A percentile compares a stretch with the other conserved stretches of the same genome.
Evolutionary conservation across 495 filamentous ascomycete genomes (phyloP).

Genomic region (Podospora pseudopauciseta): DNA sequence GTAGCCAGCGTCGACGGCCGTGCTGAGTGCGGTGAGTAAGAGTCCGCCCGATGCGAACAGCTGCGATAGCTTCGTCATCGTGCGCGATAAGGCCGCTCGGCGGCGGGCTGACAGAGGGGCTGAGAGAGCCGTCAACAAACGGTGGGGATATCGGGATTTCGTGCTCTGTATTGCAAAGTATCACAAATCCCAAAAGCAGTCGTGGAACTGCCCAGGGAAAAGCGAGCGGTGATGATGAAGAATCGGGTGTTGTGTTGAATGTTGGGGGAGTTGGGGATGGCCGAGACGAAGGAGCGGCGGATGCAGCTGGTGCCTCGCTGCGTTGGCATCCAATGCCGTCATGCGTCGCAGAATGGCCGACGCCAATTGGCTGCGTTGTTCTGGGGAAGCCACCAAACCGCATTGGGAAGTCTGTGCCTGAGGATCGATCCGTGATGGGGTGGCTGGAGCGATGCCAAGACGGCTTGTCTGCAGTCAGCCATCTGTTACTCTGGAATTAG

Average conservation of each 20-base stretch:
- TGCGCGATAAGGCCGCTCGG: slow-evolving; percentile 26
- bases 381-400: slow-evolving; percentile 2
- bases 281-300: background rate
- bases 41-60: slow-evolving; percentile 38
- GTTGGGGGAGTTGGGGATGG: slow-evolving; percentile 5
- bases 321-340: slow-evolving; percentile 17
- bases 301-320: slow-evolving; percentile 1
- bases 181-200: background rate
- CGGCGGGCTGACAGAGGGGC: slow-evolving; percentile 20
- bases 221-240: slow-evolving; percentile 1
- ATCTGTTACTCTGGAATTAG: background rate
- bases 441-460: background rate
- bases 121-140: background rate
- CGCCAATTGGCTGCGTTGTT: slow-evolving; percentile 13
- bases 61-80: slow-evolving; percentile 31
- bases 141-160: background rate
- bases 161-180: background rate
- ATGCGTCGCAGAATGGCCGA: slow-evolving; percentile 15
- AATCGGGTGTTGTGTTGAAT: slow-evolving; percentile 10
- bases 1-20: slow-evolving; percentile 30
- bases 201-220: background rate
- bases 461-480: background rate
- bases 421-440: slow-evolving; percentile 3
- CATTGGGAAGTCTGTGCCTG: slow-evolving; percentile 12
- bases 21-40: slow-evolving; percentile 34